Conservation (phyloP, 257 asterid species). For the Nicotiana benthamiana region DNA sequence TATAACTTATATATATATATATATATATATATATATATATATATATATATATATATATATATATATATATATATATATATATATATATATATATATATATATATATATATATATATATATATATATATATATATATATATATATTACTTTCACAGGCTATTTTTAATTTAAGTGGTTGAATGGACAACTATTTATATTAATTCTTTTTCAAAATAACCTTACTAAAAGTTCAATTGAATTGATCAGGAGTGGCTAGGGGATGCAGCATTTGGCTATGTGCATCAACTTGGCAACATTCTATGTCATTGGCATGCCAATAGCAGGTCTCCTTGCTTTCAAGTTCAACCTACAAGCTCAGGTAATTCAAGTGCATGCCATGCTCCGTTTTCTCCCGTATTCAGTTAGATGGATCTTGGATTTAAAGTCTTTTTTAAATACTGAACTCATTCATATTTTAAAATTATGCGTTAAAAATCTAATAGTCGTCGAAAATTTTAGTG, state of each 20-base stretch:
- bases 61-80: too few species aligned
- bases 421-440: neutral
- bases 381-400: too few species aligned
- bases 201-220: neutral
- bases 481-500: neutral
- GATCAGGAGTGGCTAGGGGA: slow-evolving; percentile 79
- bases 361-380: neutral
- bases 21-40: rapidly evolving
- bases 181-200: too few species aligned
- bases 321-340: slow-evolving; percentile 50
- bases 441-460: neutral
- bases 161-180: too few species aligned
- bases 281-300: slow-evolving; percentile 58
- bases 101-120: too few species aligned
- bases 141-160: too few species aligned
- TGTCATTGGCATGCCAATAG: slow-evolving; percentile 55
- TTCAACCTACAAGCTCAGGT: slow-evolving; percentile 50
- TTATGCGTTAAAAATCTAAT: too few species aligned
- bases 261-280: slow-evolving; percentile 55
- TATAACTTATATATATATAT: too few species aligned
- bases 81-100: too few species aligned
- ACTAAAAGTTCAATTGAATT: neutral
- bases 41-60: too few species aligned
- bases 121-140: too few species aligned
- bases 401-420: neutral